Base-by-base conservation (phyloP, 768 basidiomycete species). In the Pulveroboletus sp. region DNA sequence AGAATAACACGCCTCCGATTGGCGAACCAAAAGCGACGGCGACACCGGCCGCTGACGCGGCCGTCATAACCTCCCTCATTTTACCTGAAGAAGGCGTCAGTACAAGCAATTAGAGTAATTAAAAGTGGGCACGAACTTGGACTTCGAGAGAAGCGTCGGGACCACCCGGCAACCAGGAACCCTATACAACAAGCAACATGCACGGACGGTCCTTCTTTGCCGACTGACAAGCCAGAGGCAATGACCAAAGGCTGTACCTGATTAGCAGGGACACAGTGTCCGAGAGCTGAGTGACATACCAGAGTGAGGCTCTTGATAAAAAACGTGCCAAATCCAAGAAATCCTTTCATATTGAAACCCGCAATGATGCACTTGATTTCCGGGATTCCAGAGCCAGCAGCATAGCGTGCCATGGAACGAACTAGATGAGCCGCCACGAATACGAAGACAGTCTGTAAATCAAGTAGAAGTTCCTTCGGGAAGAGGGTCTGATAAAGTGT, bases 21-120 rank as follows among this genome's bases (percentile, higher is more conserved):
- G 96, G 96, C 2, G 94, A 90, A 52, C 95, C 96, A 64, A 99
- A 99, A 19, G 96, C 96, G 22, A 98, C 96, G 1, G 95, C 96
- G 0, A 99, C 96, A 7, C 96, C 96, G 4, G 96, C 95, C 8
- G 96, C 96, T 64, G 93, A 96, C 1, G 93, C 89, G 7, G 96
- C 95, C 1, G 92, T 93, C 23, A 97, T 73, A 36, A 98, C 85
- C 63, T 99, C 95, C 45, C 93, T 78, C 79, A 81, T 86, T 69
- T 88, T 89, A 49, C 81, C 83, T 86, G 51, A 27, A 17, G 16
- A 35, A 52, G 17, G 19, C 22, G 39, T 66, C 35, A 70, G 54
- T 9, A 42, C 43, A 45, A 55, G 43, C 16, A 31, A 53, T 43
- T 24, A 43, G 23, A 23, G 24, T 30, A 42, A 48, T 17, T 36